Percentiles rank a stretch among this genome's conserved stretches.
Evolutionary conservation across 768 basidiomycete genomes (phyloP).

Genomic region (Phlegmacium glaucopus): DNA sequence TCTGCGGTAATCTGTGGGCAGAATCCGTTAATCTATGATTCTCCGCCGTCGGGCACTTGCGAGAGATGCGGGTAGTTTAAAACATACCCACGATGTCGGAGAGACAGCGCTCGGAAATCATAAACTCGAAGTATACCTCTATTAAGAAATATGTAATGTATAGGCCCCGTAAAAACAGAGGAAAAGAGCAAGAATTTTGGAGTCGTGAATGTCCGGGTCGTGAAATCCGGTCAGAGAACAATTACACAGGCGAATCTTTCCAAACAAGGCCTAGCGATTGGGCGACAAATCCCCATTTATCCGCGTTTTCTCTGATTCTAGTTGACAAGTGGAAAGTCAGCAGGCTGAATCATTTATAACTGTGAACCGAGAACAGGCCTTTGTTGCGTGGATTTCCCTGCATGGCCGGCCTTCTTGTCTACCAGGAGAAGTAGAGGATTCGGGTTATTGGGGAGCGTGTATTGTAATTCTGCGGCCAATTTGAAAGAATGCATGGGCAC

Average conservation of each 20-base stretch:
- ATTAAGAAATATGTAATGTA: too few relatives aligned
- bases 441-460: constrained; percentile 59
- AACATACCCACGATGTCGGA: too few relatives aligned
- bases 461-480: constrained; percentile 72
- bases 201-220: neutral
- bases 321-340: constrained; percentile 8
- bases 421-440: constrained; percentile 74
- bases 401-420: constrained; percentile 79
- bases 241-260: constrained; percentile 24
- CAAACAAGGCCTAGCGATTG: constrained; percentile 56
- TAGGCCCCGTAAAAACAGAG: neutral
- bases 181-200: neutral
- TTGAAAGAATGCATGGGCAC: constrained; percentile 87
- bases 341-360: neutral
- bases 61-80: neutral
- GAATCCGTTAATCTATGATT: neutral
- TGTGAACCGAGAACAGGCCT: constrained; percentile 35
- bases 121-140: too few relatives aligned
- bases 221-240: constrained; percentile 9
- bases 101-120: too few relatives aligned
- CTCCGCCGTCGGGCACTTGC: neutral
- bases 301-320: constrained; percentile 74
- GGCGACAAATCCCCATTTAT: constrained; percentile 75
- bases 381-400: constrained; percentile 73
- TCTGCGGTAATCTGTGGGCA: neutral